Evolutionary conservation across 2,329 filamentous ascomycete genomes (phyloP), one percentile per base, ranked within the genome.

Genomic region (Talaromyces sp.): DNA sequence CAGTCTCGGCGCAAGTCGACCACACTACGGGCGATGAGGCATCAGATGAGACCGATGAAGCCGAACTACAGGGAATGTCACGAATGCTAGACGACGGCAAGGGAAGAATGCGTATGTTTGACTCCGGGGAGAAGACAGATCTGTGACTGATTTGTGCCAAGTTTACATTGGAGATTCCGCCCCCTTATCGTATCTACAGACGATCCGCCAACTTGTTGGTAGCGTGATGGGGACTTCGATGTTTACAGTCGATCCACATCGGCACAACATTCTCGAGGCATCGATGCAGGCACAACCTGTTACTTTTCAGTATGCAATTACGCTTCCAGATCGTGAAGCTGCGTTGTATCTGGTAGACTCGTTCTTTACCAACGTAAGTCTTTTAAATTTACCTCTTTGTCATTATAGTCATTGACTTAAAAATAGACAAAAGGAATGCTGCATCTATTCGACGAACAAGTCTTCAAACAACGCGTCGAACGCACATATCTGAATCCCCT

Each of bases 31-130:
- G 41, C 35, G 65, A 60, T 27, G 64, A 57, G 19, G 39, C 57
- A 13, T 59, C 64, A 1, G 64, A 65, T 48, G 68, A 69, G 58
- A 66, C 66, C 9, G 67, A 69, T 56, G 68, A 70, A 62, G 68
- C 67, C 11, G 68, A 70, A 31, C 60, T 65, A 16, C 67, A 68
- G 70, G 86, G 88, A 79, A 81, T 87, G 13, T 85, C 88, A 78
- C 88, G 86, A 70, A 82, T 88, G 71, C 81, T 90, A 68, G 87
- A 90, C 71, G 85, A 86, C 24, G 88, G 85, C 68, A 83, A 88
- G 75, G 86, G 67, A 35, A 66, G 67, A 62, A 65, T 68, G 58
- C 64, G 65, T 72, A 68, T 31, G 69, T 66, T 16, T 41, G 16
- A 33, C 10, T 13, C 31, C 35, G 24, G n/a, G 16, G 13, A 33